phyloP scores from a whole-genome alignment of 345 rosid species.

The Acer yangbiense region DNA sequence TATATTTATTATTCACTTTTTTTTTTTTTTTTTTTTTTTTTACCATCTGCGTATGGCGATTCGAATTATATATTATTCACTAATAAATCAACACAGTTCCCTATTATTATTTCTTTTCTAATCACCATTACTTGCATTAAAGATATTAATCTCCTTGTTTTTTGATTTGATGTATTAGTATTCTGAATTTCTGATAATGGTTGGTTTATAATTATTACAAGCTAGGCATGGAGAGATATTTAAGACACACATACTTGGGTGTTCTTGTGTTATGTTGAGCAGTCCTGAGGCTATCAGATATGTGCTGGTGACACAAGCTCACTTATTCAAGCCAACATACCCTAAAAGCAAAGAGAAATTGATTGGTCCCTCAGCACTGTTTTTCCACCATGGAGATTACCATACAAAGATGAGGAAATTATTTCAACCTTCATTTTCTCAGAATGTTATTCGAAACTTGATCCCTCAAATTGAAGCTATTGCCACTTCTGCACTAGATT shows the following conservation, averaged over 20 bases:
- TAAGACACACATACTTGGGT: constrained; percentile 58
- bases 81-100: not conserved
- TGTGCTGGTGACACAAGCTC: constrained; percentile 50
- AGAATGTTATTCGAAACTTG: constrained; percentile 25
- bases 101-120: no score
- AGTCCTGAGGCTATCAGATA: constrained; percentile 52
- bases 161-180: no score
- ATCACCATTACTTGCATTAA: no score
- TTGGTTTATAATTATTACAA: not conserved
- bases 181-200: not conserved
- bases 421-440: constrained; percentile 45
- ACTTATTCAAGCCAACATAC: constrained; percentile 56
- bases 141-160: not conserved
- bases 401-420: constrained; percentile 44
- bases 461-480: constrained; percentile 44
- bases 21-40: not conserved
- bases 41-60: no score
- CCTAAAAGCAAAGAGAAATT: constrained; percentile 54
- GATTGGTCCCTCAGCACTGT: constrained; percentile 53
- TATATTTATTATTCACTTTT: not conserved
- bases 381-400: constrained; percentile 54
- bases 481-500: constrained; percentile 34
- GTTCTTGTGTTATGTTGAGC: constrained; percentile 52
- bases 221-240: constrained; percentile 49
- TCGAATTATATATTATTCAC: no score